A percentile compares a stretch with the other conserved stretches of the same genome.
These are phyloP conservation scores for Epithele typhae DNA, from an alignment of 768 basidiomycete genomes.

Conservation along the genomic window DNA sequence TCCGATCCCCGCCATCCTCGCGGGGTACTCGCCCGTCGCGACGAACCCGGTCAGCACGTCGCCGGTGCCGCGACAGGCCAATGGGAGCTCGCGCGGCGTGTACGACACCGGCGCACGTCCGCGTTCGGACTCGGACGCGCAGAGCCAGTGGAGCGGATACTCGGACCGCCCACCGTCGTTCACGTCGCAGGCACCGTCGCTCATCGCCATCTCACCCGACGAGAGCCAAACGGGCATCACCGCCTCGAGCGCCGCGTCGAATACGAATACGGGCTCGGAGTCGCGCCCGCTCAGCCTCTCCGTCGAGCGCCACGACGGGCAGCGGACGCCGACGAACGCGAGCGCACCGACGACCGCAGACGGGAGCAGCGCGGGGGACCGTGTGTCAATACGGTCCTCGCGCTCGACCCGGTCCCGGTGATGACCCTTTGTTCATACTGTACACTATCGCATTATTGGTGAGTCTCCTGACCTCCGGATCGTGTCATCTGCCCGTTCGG, in stretches of 20 bases:
- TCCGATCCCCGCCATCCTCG: slow-evolving; percentile 23
- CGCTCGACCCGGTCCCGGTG: slow-evolving; percentile 6
- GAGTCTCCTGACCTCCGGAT: slow-evolving; percentile 1
- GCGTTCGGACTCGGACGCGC: slow-evolving; percentile 11
- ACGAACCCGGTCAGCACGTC: slow-evolving; percentile 9
- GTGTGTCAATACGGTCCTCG: slow-evolving; percentile 9
- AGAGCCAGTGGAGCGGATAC: slow-evolving; percentile 7
- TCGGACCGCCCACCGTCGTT: slow-evolving; percentile 19
- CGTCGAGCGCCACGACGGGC: neutral
- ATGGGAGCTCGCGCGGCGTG: slow-evolving; percentile 9
- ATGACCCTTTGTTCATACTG: slow-evolving; percentile 7
- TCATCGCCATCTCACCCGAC: slow-evolving; percentile 8
- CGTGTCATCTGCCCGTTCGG: too few relatives aligned
- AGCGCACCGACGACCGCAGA: neutral
- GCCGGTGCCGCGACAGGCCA: slow-evolving; percentile 10
- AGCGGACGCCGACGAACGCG: neutral
- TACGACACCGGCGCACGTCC: slow-evolving; percentile 6
- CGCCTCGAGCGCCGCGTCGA: neutral
- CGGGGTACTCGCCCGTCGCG: slow-evolving; percentile 16
- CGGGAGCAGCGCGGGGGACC: slow-evolving; percentile 8
- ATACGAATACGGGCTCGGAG: too few relatives aligned
- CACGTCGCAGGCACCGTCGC: slow-evolving; percentile 14
- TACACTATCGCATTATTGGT: slow-evolving; percentile 15
- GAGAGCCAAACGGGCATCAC: neutral
- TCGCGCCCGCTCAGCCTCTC: too few relatives aligned